phyloP scores from a whole-genome alignment of 2,329 filamentous ascomycete species.

The Arthrobotrys iridis region DNA sequence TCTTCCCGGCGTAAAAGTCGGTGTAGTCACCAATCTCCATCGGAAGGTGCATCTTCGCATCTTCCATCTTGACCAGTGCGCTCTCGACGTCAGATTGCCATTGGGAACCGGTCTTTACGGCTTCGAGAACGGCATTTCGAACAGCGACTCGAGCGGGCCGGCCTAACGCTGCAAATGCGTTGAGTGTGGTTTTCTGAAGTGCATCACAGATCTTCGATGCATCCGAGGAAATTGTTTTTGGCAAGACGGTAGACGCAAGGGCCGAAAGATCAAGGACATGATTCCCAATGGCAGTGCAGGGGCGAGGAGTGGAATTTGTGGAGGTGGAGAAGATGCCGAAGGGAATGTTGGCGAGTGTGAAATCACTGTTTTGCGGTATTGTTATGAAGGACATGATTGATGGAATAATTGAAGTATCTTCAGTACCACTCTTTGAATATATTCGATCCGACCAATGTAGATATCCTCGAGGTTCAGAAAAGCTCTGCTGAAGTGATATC shows the following conservation, averaged over 20 bases:
- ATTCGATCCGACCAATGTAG: background rate
- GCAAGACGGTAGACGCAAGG: conserved; percentile 64
- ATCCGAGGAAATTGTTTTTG: conserved; percentile 3
- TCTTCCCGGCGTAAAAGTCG: conserved; percentile 83
- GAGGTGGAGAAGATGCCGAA: conserved; percentile 81
- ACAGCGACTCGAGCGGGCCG: conserved; percentile 66
- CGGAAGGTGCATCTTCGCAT: conserved; percentile 75
- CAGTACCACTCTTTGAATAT: background rate
- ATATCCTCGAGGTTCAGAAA: background rate
- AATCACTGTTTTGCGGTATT: conserved; percentile 71
- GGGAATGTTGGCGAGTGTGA: conserved; percentile 82
- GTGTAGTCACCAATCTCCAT: conserved; percentile 85
- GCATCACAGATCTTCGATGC: conserved; percentile 16
- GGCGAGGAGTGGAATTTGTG: conserved; percentile 68
- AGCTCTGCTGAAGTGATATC: background rate
- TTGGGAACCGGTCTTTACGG: conserved; percentile 29
- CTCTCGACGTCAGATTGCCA: conserved; percentile 60
- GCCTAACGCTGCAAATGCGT: conserved; percentile 78
- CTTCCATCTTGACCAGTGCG: conserved; percentile 69
- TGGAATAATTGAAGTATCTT: background rate
- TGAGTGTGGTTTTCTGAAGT: conserved; percentile 72
- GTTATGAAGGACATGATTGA: conserved; percentile 60
- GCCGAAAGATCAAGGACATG: conserved; percentile 75
- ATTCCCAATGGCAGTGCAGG: conserved; percentile 77
- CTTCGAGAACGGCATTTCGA: conserved; percentile 41